These are phyloP conservation scores for Alternaria brassicae DNA, from an alignment of 2,329 filamentous ascomycete species.

Conservation along the genomic window DNA sequence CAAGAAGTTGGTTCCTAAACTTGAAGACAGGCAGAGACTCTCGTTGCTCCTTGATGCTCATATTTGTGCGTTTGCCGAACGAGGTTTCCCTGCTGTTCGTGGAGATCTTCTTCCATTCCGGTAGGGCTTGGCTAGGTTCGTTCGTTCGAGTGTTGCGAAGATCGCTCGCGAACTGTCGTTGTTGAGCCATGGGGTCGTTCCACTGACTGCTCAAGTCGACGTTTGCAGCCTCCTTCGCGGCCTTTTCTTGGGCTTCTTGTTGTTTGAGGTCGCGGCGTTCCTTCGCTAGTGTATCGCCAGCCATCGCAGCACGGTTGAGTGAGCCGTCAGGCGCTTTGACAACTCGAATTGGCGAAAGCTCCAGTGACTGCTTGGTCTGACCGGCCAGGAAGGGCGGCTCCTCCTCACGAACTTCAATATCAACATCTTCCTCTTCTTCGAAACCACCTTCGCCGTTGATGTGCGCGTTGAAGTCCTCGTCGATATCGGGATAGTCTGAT, in stretches of 20 bases:
- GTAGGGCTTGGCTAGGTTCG: constrained; percentile 71
- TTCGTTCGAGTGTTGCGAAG: constrained; percentile 70
- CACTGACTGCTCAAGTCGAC: constrained; percentile 89
- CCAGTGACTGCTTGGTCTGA: constrained; percentile 94
- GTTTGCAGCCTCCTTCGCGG: constrained; percentile 75
- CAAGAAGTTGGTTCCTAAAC: constrained; percentile 85
- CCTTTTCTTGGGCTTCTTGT: constrained; percentile 81
- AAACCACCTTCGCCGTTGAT: constrained; percentile 85
- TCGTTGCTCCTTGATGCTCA: constrained; percentile 95
- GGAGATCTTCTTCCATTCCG: constrained; percentile 90
- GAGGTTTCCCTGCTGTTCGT: constrained; percentile 81
- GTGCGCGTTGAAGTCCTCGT: constrained; percentile 91
- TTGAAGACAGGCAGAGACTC: constrained; percentile 88
- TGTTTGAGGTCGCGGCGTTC: constrained; percentile 89
- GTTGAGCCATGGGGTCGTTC: constrained; percentile 95
- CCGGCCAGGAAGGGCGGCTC: constrained; percentile 95
- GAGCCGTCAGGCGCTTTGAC: constrained; percentile 99
- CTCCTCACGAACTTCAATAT: constrained; percentile 95
- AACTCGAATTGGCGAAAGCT: constrained; percentile 92
- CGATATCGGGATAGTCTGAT: constrained; percentile 90
- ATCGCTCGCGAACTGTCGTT: constrained; percentile 88
- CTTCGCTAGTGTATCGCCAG: constrained; percentile 85
- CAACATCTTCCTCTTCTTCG: constrained; percentile 93
- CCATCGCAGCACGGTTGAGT: constrained; percentile 94
- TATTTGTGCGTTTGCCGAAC: constrained; percentile 82